Conservation (phyloP, 1,284 basidiomycete genomes). For the Fomitopsis pinicola region DNA sequence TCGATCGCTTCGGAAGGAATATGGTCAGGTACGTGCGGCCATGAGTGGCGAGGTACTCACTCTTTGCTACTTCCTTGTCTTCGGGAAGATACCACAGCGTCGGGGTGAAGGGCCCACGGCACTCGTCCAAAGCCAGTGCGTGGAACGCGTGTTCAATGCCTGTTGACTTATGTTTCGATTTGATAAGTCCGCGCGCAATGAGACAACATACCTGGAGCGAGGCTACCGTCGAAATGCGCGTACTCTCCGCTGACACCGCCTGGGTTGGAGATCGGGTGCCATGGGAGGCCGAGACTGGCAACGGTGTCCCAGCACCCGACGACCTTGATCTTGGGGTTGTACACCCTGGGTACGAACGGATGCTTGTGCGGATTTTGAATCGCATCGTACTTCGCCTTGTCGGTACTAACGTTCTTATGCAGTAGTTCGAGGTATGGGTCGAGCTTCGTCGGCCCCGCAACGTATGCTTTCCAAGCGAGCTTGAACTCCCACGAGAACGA, state of each 20-base stretch:
- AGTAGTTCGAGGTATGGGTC: neutral
- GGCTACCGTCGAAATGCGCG: neutral
- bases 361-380: too few relatives aligned
- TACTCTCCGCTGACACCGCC: neutral
- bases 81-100: neutral
- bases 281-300: neutral
- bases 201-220: neutral
- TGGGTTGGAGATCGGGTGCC: neutral
- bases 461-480: neutral
- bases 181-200: too few relatives aligned
- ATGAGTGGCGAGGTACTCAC: neutral
- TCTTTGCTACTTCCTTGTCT: neutral
- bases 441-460: neutral
- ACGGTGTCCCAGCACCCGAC: neutral
- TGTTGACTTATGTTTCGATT: neutral
- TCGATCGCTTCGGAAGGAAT: neutral
- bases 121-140: neutral
- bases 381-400: neutral
- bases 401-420: neutral
- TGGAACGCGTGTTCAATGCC: neutral
- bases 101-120: neutral
- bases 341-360: neutral
- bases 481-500: neutral
- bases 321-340: neutral
- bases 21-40: neutral